Evolutionary conservation across 2,329 filamentous ascomycete species (phyloP), one percentile per base, ranked within the genome.

Genomic region (Xylaria sp.): DNA sequence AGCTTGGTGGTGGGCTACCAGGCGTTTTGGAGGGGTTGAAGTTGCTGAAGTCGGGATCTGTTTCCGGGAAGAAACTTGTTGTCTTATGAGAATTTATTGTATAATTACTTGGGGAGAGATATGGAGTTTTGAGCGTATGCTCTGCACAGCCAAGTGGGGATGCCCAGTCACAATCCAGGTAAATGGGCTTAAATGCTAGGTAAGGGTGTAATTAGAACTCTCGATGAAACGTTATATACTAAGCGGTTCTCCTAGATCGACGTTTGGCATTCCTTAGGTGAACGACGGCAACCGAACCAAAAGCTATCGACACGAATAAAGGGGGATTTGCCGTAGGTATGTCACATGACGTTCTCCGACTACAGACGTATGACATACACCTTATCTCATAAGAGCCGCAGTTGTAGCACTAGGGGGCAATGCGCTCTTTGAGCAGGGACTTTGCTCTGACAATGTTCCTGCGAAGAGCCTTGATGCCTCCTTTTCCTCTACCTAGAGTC

Each of bases 51-150:
- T 55, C 62, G 10, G 69, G 69, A 39, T n/a, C 51, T 1, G 56
- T 71, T 3, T 73, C 71, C 12, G 71, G 71, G 13, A 66, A 66
- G 36, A 70, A 71, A 41, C 25, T 73, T 12, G 69, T 70, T 28
- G 58, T 5, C 23, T 48, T 48, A 23, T 48, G 46, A 48, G 28
- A 55, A n/a, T n/a, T n/a, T 18, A 23, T 23, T 23, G 23, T n/a
- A 48, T 36, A 15, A 2, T 46, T 18, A 46, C 41, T 46, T 46
- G 15, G 41, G 2, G 18, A n/a, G 41, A 15, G 41, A 46, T n/a
- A 46, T 15, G 12, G 7, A 46, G 41, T 46, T n/a, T 3, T 18
- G 41, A 13, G 41, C 41, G 13, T 18, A 46, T 46, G 41, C 41
- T n/a, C 18, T 46, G 10, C 41, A 46, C 41, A 7, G 18, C 41